Base-by-base conservation (phyloP, 306 rosid species). In the Lagenaria siceraria region DNA sequence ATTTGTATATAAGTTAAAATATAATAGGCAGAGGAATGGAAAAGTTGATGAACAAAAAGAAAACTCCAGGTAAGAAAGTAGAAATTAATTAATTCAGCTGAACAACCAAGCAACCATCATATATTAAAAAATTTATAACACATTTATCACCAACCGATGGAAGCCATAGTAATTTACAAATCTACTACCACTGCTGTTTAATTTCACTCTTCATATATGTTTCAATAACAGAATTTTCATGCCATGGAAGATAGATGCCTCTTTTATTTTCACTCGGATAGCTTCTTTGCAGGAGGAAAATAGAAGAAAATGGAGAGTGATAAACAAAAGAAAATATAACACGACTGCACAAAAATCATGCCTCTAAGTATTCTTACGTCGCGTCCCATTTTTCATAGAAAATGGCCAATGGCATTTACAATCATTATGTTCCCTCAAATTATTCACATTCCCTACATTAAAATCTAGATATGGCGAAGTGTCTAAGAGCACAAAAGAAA, bases 1-100 rank as follows among this genome's bases (percentile, higher is more conserved):
- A 19, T 61, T 13, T 18, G 68, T 18, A 10, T 29, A 76, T 78
- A 81, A 72, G 72, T 81, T 64, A 80, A 54, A 33, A 80, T 61
- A 42, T 53, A 79, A 62, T 17, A 82, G 75, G 27, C 19, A 43
- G 21, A 53, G 38, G 7, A 74, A 51, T 52, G 64, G 48, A 54
- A 33, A 54, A 53, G 75, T 42, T 22, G 48, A 18, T 33, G 29
- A 69, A 40, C n/a, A 68, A 68, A 42, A 25, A 13, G 10, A 40
- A 38, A 68, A 18, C 1, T 36, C 10, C 18, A 61, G 42, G 35
- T 27, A 61, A 61, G 42, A 29, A 61, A 61, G 9, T 4, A 35
- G 2, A 64, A 64, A 64, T 6, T 31, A 60, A 25, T 14, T 60
- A 62, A 62, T 9, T 69, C 51, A 22, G 74, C 53, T 42, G 25